Evolutionary conservation across 2,329 filamentous ascomycete species (phyloP).

Genomic region (Xylariaceae sp.): DNA sequence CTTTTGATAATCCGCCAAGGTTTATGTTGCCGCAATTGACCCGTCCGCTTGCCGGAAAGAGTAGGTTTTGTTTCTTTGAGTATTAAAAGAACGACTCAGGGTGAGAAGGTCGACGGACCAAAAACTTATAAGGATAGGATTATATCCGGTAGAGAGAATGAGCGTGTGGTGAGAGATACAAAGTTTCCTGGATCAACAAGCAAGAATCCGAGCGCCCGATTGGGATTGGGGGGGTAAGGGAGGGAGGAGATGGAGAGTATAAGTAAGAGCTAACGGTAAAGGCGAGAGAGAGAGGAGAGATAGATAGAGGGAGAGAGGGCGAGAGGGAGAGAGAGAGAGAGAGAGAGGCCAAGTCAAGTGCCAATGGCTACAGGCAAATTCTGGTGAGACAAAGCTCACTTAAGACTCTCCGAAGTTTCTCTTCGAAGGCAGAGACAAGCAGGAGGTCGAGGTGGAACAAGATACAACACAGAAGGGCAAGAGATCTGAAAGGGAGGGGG

Average conservation of each 20-base stretch:
- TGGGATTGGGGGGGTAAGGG: not conserved
- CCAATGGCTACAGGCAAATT: slow-evolving; percentile 25
- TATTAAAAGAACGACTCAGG: slow-evolving; percentile 31
- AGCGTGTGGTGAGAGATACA: slow-evolving; percentile 26
- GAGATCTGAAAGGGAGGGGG: slow-evolving; percentile 32
- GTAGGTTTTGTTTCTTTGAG: not conserved
- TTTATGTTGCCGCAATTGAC: slow-evolving; percentile 7
- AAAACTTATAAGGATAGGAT: slow-evolving; percentile 14
- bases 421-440: slow-evolving; percentile 31
- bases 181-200: slow-evolving; percentile 21
- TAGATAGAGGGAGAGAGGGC: too few relatives aligned
- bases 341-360: not conserved
- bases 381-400: slow-evolving; percentile 33
- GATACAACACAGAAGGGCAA: slow-evolving; percentile 31
- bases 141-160: slow-evolving; percentile 26
- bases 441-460: slow-evolving; percentile 31
- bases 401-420: slow-evolving; percentile 25
- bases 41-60: not conserved
- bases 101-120: slow-evolving; percentile 27
- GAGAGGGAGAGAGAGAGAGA: too few relatives aligned
- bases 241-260: slow-evolving; percentile 23
- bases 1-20: slow-evolving; percentile 8
- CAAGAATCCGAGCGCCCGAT: slow-evolving; percentile 8
- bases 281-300: slow-evolving; percentile 3
- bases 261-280: slow-evolving; percentile 30